These are phyloP conservation scores for Ceratobasidium sp. DNA, from an alignment of 1,284 basidiomycete genomes.

Conservation along the genomic window DNA sequence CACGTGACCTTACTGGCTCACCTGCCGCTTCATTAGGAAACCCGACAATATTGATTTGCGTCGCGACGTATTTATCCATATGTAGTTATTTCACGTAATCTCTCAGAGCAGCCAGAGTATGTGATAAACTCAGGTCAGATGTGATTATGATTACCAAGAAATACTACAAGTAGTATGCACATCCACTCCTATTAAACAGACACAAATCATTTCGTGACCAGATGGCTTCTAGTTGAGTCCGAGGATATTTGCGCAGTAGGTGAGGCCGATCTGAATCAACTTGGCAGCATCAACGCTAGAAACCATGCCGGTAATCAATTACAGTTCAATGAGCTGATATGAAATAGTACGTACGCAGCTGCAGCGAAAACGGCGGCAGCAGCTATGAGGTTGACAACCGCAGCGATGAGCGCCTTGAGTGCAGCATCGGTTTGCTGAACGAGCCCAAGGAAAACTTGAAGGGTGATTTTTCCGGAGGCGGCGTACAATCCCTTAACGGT, in stretches of 20 bases:
- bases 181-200: neutral
- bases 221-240: slow-evolving; percentile 10
- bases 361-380: slow-evolving; percentile 3
- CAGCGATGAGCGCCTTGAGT: slow-evolving; percentile 2
- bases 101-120: too few species aligned
- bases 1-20: too few species aligned
- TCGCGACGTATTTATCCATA: too few species aligned
- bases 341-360: slow-evolving; percentile 3
- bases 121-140: neutral
- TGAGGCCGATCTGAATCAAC: slow-evolving; percentile 9
- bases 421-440: neutral
- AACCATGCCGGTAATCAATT: neutral
- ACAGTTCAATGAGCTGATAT: neutral
- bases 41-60: too few species aligned
- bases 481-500: slow-evolving; percentile 3
- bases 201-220: neutral
- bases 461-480: slow-evolving; percentile 19
- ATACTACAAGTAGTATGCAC: slow-evolving; percentile 13
- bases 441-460: slow-evolving; percentile 7
- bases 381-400: slow-evolving; percentile 14
- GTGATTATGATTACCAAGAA: slow-evolving; percentile 1
- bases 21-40: too few species aligned
- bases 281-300: slow-evolving; percentile 24
- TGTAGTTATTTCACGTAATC: too few species aligned
- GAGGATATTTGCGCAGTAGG: slow-evolving; percentile 1